Percentiles rank a stretch among this genome's conserved stretches.
These are phyloP conservation scores for Cerrena zonata DNA, from an alignment of 1,284 basidiomycete genomes.

Conservation along the genomic window DNA sequence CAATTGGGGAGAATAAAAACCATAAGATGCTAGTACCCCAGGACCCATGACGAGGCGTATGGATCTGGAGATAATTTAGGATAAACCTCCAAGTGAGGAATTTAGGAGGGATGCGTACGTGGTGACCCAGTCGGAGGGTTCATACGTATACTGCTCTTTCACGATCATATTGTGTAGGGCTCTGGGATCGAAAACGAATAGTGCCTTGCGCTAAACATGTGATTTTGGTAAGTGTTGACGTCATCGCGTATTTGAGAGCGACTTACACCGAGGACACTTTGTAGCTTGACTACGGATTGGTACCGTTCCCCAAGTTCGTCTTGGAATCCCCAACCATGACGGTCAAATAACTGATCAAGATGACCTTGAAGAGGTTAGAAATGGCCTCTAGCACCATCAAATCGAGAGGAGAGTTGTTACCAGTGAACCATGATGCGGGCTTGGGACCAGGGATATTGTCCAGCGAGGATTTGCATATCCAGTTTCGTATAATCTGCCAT, in stretches of 20 bases:
- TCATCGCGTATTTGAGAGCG: not conserved
- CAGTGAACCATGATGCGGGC: conserved; percentile 3
- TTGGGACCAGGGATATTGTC: conserved; percentile 11
- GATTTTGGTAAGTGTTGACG: not conserved
- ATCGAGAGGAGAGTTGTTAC: not conserved
- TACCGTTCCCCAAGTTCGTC: conserved; percentile 12
- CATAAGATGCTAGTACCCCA: too few relatives aligned
- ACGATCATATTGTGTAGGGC: conserved; percentile 11
- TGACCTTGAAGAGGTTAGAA: conserved; percentile 11
- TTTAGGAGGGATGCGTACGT: not conserved
- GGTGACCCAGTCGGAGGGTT: conserved; percentile 5
- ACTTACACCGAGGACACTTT: conserved; percentile 14
- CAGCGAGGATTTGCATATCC: conserved; percentile 3
- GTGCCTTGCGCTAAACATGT: conserved; percentile 5
- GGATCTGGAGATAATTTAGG: too few relatives aligned
- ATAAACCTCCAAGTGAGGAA: too few relatives aligned
- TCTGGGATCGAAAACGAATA: conserved; percentile 14
- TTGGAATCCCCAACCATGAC: conserved; percentile 16
- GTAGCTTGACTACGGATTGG: conserved; percentile 13
- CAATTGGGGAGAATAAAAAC: too few relatives aligned
- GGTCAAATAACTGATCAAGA: conserved; percentile 12
- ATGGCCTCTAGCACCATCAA: not conserved
- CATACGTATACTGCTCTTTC: conserved; percentile 11
- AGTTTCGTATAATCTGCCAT: conserved; percentile 4
- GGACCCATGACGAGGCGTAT: too few relatives aligned